Base-by-base conservation (phyloP, 2,329 filamentous ascomycete genomes). In the Macrophomina pseudophaseolina region DNA sequence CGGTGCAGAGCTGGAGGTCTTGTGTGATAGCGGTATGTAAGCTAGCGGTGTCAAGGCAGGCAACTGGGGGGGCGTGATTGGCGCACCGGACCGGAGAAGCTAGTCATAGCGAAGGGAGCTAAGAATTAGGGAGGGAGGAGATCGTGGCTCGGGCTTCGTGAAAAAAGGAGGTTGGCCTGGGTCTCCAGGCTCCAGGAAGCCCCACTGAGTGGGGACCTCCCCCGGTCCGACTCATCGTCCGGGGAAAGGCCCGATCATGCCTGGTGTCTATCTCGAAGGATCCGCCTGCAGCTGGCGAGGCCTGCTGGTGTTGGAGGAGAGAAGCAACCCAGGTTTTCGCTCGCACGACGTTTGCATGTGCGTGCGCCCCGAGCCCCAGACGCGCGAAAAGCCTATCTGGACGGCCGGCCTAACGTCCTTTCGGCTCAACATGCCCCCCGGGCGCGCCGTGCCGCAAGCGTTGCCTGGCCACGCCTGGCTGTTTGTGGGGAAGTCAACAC, bases 71-170 rank as follows among this genome's bases (percentile, higher is more conserved):
- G 42, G 49, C 14, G 30, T 52, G 49, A 52, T 52, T 52, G 49
- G 49, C 49, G 8, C 49, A 33, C 12, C 28, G 28, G 28, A 30
- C n/a, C 49, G 49, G 49, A 30, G 28, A 33, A 30, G 28, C 49
- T 52, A 52, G 49, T 52, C 49, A 52, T 52, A 33, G 49, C 46
- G 28, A 32, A 14, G 49, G 30, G 49, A 52, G 28, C 49, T 52
- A 52, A 52, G 28, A 30, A 3, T 33, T 33, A 52, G 49, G 33
- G 49, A n/a, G 9, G 23, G 28, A 52, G 49, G 49, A 32, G 30
- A 52, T 33, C 28, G 48, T 51, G 48, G 48, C 48, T 51, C 48
- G 48, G 18, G 18, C 48, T 9, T 30, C 11, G 48, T 30, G 48
- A 11, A 30, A 11, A n/a, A 23, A 23, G n/a, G 48, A 51, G 18